These are phyloP conservation scores for Talaromyces sp. DNA, from an alignment of 2,329 filamentous ascomycete genomes.

Conservation along the genomic window DNA sequence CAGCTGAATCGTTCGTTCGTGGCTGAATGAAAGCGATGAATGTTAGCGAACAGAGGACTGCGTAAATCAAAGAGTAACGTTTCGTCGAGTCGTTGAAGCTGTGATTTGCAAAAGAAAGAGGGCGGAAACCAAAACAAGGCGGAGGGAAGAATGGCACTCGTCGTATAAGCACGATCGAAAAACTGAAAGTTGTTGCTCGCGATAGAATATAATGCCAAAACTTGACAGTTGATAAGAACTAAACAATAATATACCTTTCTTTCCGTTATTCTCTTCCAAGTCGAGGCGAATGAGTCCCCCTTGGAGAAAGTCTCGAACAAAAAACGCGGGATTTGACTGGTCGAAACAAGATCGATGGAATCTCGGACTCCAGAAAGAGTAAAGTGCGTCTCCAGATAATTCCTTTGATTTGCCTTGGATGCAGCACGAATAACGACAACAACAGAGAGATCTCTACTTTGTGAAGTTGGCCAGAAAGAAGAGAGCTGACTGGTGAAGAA, in stretches of 20 bases:
- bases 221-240: background rate
- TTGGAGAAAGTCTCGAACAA: conserved; percentile 2
- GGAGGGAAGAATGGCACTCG: background rate
- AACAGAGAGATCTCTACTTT: background rate
- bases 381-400: background rate
- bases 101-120: background rate
- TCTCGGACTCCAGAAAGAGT: conserved; percentile 8
- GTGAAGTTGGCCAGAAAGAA: background rate
- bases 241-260: conserved; percentile 7
- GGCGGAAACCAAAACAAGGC: background rate
- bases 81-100: background rate
- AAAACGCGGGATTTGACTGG: conserved; percentile 7
- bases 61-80: background rate
- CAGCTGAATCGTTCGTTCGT: background rate
- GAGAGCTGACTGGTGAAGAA: background rate
- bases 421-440: background rate
- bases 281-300: background rate
- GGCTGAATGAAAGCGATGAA: background rate
- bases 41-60: background rate
- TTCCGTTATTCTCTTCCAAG: background rate
- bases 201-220: background rate
- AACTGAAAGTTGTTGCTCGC: background rate
- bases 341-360: conserved; percentile 1
- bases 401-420: background rate
- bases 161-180: background rate